Base-by-base conservation (phyloP, 2,329 filamentous ascomycete genomes). In the Setomelanomma holmii region DNA sequence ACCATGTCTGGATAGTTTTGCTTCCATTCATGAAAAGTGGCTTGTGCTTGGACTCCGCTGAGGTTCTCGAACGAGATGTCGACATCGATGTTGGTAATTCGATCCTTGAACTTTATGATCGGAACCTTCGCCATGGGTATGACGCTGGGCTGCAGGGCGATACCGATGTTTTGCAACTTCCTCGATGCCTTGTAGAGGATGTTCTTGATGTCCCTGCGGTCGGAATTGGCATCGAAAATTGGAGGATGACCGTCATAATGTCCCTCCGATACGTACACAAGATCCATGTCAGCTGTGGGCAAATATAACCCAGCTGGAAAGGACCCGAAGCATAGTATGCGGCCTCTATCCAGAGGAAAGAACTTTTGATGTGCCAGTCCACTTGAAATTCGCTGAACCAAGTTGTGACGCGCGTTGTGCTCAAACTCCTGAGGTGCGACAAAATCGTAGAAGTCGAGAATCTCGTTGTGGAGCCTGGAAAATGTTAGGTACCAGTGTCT, bases 21-120 rank as follows among this genome's bases (percentile, higher is more conserved):
- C 74, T 90, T 93, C 95, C 95, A 99, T 0, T 79, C 73, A 47
- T 86, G 75, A 71, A 97, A 96, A 0, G 91, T 97, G 16, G 86
- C 78, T 66, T 95, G 89, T 2, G 95, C 93, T 16, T 83, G 76
- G 8, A 97, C 78, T 10, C 95, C 95, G 36, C 89, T 90, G 30
- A 88, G 76, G 68, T 97, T 98, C 76, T 99, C 93, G 69, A 99
- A 97, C 0, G 93, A 98, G 11, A 99, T 84, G 71, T 99, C 95
- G 11, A 98, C 89, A 62, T 89, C 90, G 46, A 99, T 79, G 11
- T 87, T 87, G 1, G 93, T 97, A 46, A 83, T 67, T 48, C 78
- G 81, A 68, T 99, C 95, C 39, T 91, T 83, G 67, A 90, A 98
- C 74, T 99, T 99, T 75, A 98, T 85, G 47, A 99, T 85, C 0